These are phyloP conservation scores for Lentinus brumalis DNA, from an alignment of 768 basidiomycete species.

Conservation along the genomic window DNA sequence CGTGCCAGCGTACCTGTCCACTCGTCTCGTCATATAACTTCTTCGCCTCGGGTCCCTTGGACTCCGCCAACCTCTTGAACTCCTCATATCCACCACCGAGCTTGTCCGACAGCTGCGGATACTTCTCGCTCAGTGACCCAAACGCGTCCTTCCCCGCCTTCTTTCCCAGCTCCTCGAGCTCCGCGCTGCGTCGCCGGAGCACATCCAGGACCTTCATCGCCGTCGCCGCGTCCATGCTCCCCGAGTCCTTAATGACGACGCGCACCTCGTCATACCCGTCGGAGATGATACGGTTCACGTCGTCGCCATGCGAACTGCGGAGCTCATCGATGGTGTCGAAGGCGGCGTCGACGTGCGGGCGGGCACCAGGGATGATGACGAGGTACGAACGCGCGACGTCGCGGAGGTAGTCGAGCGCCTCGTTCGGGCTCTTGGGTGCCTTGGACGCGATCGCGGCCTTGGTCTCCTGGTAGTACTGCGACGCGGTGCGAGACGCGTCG, in stretches of 20 bases:
- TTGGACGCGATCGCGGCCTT: slow-evolving; percentile 28
- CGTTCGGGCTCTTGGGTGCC: slow-evolving; percentile 32
- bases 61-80: slow-evolving; percentile 29
- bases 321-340: slow-evolving; percentile 46
- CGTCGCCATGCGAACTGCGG: slow-evolving; percentile 40
- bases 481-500: slow-evolving; percentile 34
- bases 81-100: slow-evolving; percentile 34
- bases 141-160: slow-evolving; percentile 33
- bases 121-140: slow-evolving; percentile 27
- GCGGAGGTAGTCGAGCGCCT: slow-evolving; percentile 41
- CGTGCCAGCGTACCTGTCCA: slow-evolving; percentile 12
- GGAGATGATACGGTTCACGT: slow-evolving; percentile 39
- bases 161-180: slow-evolving; percentile 33
- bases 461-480: slow-evolving; percentile 29
- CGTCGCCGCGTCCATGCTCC: slow-evolving; percentile 28
- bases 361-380: slow-evolving; percentile 41
- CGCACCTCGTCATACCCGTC: slow-evolving; percentile 40
- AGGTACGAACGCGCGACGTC: slow-evolving; percentile 43
- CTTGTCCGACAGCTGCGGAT: slow-evolving; percentile 33
- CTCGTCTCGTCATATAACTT: slow-evolving; percentile 32
- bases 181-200: slow-evolving; percentile 24
- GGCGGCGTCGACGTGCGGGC: slow-evolving; percentile 39
- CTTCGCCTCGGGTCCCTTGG: slow-evolving; percentile 34
- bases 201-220: slow-evolving; percentile 32
- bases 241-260: slow-evolving; percentile 24